Conservation (phyloP, 208 protist genomes). For the Angomonas ambiguus region DNA sequence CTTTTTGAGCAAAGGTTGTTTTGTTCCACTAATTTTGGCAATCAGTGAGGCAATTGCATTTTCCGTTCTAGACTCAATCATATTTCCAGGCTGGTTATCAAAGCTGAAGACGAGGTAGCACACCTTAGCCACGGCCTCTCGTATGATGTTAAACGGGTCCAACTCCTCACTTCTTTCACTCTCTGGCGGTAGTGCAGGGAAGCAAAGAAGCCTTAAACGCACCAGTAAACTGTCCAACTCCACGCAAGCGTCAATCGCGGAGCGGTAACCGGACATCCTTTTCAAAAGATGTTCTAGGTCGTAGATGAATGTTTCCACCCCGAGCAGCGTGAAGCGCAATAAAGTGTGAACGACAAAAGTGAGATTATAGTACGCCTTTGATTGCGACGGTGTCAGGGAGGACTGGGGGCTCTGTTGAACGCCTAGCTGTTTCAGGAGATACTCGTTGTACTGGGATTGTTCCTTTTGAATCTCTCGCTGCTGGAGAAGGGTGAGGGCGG, state of each 20-base stretch:
- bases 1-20: conserved; percentile 30
- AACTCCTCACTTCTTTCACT: conserved; percentile 14
- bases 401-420: conserved; percentile 15
- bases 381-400: conserved; percentile 42
- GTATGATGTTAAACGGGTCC: conserved; percentile 22
- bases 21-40: conserved; percentile 33
- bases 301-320: conserved; percentile 39
- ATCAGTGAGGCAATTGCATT: conserved; percentile 70
- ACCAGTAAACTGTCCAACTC: conserved; percentile 60
- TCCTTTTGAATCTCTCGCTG: conserved; percentile 61
- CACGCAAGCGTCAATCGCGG: conserved; percentile 62
- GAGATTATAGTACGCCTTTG: conserved; percentile 73
- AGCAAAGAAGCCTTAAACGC: conserved; percentile 43
- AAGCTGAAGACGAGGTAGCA: conserved; percentile 54
- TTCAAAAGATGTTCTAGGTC: conserved; percentile 42
- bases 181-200: conserved; percentile 17
- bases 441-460: conserved; percentile 35
- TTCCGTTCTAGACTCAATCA: conserved; percentile 43
- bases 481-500: conserved; percentile 53
- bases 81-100: conserved; percentile 38
- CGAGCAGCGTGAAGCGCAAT: conserved; percentile 60
- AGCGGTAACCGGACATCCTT: conserved; percentile 18
- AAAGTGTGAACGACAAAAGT: conserved; percentile 74
- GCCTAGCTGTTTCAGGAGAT: conserved; percentile 35
- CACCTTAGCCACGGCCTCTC: conserved; percentile 38